phyloP scores from a whole-genome alignment of 73 alveolate species.

The Tetrahymena borealis region DNA sequence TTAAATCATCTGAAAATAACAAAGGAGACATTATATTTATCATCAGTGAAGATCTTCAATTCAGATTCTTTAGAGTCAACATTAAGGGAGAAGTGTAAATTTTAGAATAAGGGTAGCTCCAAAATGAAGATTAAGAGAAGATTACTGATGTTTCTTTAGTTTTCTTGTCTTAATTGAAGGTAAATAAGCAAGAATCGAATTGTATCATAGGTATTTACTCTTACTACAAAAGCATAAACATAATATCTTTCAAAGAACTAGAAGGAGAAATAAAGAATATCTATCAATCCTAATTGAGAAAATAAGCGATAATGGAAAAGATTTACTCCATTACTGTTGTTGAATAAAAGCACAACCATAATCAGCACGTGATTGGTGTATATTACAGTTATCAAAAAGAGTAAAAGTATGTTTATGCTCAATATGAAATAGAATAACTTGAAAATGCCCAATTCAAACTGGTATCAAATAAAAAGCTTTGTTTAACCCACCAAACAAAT shows the following conservation, averaged over 20 bases:
- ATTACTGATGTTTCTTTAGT: neutral
- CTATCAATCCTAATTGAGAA: neutral
- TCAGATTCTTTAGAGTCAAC: neutral
- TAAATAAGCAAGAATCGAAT: neutral
- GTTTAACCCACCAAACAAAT: neutral
- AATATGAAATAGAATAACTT: neutral
- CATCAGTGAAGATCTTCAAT: neutral
- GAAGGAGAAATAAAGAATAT: neutral
- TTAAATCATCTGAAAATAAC: neutral
- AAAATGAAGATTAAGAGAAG: neutral
- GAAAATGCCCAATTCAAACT: neutral
- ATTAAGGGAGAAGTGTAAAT: neutral
- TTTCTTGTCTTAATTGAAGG: neutral
- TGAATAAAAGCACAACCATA: neutral
- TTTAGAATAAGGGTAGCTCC: neutral
- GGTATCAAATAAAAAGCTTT: neutral
- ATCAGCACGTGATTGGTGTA: neutral
- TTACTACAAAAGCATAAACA: neutral
- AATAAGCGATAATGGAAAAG: neutral
- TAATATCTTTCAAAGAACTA: neutral
- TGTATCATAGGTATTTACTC: neutral
- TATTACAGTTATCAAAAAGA: neutral
- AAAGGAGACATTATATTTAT: neutral
- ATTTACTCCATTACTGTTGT: neutral
- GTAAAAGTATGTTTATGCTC: neutral